Evolutionary conservation across 2,329 filamentous ascomycete genomes (phyloP), one percentile per base, ranked within the genome.

Genomic region (Ophiostoma ips): DNA sequence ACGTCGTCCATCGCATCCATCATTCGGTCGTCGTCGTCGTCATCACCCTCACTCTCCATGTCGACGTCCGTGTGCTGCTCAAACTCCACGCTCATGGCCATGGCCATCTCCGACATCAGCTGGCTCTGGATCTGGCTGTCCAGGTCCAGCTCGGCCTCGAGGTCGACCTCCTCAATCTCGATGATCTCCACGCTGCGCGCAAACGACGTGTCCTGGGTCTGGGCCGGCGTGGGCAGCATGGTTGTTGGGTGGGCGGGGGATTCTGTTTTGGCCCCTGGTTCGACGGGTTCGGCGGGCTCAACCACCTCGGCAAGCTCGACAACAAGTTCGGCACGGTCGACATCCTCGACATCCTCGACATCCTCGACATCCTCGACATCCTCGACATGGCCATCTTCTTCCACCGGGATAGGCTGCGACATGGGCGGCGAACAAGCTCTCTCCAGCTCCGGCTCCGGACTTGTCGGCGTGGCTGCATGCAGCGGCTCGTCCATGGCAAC

Each of bases 61-160:
- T 54, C 53, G 18, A 41, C 35, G 18, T 55, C 51, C 4, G 50
- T 3, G 9, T 21, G 48, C n/a, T 48, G 24, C 10, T 54, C 53
- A 12, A 43, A 38, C 3, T 57, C 52, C 7, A 54, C 51, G 38
- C 52, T 54, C 50, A 57, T 54, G 0, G 50, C 53, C 50, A 57
- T 54, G 0, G 50, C 53, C 50, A 56, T 50, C 36, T 57, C 55
- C 15, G 54, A 52, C 35, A 55, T 21, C 9, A 57, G 34, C 50
- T 57, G 55, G 36, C 55, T 55, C 48, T 57, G 52, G 10, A 57
- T 46, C 40, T 46, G 53, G 18, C 15, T 36, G 19, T 54, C 54
- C 2, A 46, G 33, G 21, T 56, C 55, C 19, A 53, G 21, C 1
- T 49, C 40, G 4, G 21, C 8, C 12, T 10, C n/a, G 5, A 21